Base-by-base conservation (phyloP, 2,329 filamentous ascomycete genomes). In the Talaromyces albobiverticillius region DNA sequence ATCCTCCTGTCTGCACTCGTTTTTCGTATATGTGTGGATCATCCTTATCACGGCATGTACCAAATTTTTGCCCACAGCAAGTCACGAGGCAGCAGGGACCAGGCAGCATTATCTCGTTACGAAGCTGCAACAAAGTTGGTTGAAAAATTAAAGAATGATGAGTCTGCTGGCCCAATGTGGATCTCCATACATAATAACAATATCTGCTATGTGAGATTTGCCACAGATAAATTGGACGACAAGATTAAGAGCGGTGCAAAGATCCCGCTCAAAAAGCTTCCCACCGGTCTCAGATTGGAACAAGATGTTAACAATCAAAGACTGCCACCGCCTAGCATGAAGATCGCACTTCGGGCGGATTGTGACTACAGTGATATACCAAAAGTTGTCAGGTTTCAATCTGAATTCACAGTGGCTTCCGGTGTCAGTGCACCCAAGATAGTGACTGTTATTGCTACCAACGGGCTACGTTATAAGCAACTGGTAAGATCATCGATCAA, bases 41-140 rank as follows among this genome's bases (percentile, higher is more conserved):
- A 99, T 71, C 95, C 94, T 0, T 96, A 92, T 69, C 95, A 99
- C 67, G 91, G 91, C 46, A 93, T 97, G 85, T 95, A 99, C 68
- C 92, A 97, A 62, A 90, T 99, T 40, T 96, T 93, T 78, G 89
- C 92, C 2, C 86, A 88, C 20, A 85, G 83, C 42, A 88, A 86
- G 62, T 84, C 82, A 48, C 85, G 86, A 62, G 79, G 70, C 49
- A 73, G 79, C 50, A 86, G 88, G 61, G 93, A 96, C 60, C 83
- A 88, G 38, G 82, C 87, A 3, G 88, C 89, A 1, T 76, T 85
- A 18, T 87, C 88, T 4, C 85, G 94, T 46, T 84, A 87, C 62
- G 80, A 79, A 58, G 91, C 92, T 13, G 90, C 91, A 1, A 82
- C 80, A 32, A 81, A 77, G 46, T 79, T 97, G 31, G 83, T 85